These are phyloP conservation scores for Karstenula rhodostoma DNA, from an alignment of 2,329 filamentous ascomycete species.

Conservation along the genomic window DNA sequence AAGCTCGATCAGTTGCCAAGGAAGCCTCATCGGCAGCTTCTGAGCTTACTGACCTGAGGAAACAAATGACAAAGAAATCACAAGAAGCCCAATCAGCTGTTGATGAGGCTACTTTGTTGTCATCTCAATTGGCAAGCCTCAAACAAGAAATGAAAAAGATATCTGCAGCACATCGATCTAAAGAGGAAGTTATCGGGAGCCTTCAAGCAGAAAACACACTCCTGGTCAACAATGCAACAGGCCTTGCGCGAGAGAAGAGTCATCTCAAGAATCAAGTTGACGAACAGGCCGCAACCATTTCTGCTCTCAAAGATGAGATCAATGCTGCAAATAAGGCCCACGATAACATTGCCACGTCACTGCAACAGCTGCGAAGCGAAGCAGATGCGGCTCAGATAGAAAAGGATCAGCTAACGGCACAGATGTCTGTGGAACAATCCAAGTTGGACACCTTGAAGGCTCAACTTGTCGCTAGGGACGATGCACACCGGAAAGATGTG, in stretches of 20 bases:
- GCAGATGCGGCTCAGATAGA: constrained; percentile 13
- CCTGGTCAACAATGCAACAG: background rate
- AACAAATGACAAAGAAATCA: constrained; percentile 1
- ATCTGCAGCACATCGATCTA: constrained; percentile 13
- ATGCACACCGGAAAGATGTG: constrained; percentile 18
- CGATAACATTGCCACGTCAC: background rate
- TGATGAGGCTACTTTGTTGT: background rate
- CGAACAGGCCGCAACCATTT: background rate
- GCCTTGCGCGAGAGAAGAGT: too few relatives aligned
- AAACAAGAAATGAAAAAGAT: constrained; percentile 21
- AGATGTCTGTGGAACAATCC: constrained; percentile 21
- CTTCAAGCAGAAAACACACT: background rate
- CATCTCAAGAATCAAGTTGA: background rate
- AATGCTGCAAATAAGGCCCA: background rate
- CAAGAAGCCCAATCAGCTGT: background rate
- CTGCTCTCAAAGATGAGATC: background rate
- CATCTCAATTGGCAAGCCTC: constrained; percentile 19
- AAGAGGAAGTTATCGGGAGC: constrained; percentile 11
- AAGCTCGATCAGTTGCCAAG: background rate
- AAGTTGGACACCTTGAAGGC: constrained; percentile 20
- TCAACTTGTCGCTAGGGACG: constrained; percentile 18
- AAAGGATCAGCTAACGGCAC: constrained; percentile 14
- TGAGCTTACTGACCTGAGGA: constrained; percentile 9
- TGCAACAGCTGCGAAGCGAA: background rate
- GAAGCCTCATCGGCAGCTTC: background rate